Percentiles rank a stretch among this genome's conserved stretches.
These are phyloP conservation scores for Odontarrhena argentea DNA, from an alignment of 345 rosid species.

Conservation along the genomic window DNA sequence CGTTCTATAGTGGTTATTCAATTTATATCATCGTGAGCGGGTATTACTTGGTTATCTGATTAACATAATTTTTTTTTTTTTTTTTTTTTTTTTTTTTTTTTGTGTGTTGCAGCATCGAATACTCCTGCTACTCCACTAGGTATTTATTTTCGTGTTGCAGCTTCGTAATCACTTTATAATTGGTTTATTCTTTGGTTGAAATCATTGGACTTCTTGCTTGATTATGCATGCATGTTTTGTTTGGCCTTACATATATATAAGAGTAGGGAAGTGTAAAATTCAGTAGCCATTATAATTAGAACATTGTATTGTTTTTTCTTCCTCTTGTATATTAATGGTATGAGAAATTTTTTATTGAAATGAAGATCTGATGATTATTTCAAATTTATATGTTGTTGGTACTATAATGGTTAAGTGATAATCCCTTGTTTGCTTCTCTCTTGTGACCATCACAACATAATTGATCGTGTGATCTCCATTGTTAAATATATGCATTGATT, in stretches of 20 bases:
- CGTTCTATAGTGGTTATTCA: neutral
- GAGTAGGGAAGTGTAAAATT: neutral
- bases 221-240: neutral
- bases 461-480: neutral
- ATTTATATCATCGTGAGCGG: too few relatives aligned
- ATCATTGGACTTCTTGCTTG: conserved; percentile 18
- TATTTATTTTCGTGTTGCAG: too few relatives aligned
- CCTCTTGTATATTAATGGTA: neutral
- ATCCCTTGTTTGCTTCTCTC: neutral
- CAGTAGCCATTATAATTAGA: neutral
- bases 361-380: neutral
- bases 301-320: neutral
- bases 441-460: too few relatives aligned
- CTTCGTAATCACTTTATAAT: neutral
- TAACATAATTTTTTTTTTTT: too few relatives aligned
- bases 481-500: neutral
- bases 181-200: neutral
- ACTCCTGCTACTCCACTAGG: too few relatives aligned
- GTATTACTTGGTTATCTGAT: too few relatives aligned
- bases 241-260: neutral
- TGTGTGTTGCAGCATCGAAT: neutral
- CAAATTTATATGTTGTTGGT: neutral
- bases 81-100: neutral
- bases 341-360: neutral
- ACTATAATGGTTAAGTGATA: too few relatives aligned